These are phyloP conservation scores for Nakataea oryzae DNA, from an alignment of 2,329 filamentous ascomycete species.

Conservation along the genomic window DNA sequence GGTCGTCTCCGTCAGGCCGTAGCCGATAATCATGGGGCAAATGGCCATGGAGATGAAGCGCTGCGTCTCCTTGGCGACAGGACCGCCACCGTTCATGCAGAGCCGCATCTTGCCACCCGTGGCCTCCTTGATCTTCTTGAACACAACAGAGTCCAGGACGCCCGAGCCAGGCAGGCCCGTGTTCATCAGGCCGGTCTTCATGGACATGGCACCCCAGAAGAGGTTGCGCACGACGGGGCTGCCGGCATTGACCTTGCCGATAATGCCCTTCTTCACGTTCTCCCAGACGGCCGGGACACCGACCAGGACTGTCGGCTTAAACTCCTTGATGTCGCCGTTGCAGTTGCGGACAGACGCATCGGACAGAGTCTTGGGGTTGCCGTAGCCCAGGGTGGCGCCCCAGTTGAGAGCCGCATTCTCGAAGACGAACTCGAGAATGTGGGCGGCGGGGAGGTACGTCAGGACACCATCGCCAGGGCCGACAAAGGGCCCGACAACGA, in stretches of 20 bases:
- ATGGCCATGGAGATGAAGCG: constrained; percentile 83
- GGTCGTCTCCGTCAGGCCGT: constrained; percentile 77
- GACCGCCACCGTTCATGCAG: constrained; percentile 78
- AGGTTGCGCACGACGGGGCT: constrained; percentile 60
- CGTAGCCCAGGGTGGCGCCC: constrained; percentile 84
- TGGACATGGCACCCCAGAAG: constrained; percentile 53
- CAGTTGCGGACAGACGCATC: constrained; percentile 76
- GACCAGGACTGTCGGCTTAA: constrained; percentile 72
- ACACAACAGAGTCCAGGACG: constrained; percentile 68
- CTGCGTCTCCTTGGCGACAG: constrained; percentile 75
- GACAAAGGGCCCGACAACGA: constrained; percentile 66
- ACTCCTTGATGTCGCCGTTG: constrained; percentile 78
- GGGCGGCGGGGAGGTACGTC: constrained; percentile 76
- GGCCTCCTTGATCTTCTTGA: constrained; percentile 86
- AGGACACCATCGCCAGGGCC: constrained; percentile 69
- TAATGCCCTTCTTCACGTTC: constrained; percentile 82
- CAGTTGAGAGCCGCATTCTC: constrained; percentile 77
- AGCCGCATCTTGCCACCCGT: constrained; percentile 74
- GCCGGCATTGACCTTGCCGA: constrained; percentile 62
- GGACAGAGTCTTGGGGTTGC: constrained; percentile 76
- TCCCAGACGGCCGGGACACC: constrained; percentile 89
- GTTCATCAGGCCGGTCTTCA: constrained; percentile 39
- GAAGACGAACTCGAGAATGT: constrained; percentile 87
- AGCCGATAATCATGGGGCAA: constrained; percentile 80
- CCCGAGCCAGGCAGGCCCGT: constrained; percentile 54